Evolutionary conservation across 2,329 filamentous ascomycete genomes (phyloP).

Genomic region (Venturia asperata): DNA sequence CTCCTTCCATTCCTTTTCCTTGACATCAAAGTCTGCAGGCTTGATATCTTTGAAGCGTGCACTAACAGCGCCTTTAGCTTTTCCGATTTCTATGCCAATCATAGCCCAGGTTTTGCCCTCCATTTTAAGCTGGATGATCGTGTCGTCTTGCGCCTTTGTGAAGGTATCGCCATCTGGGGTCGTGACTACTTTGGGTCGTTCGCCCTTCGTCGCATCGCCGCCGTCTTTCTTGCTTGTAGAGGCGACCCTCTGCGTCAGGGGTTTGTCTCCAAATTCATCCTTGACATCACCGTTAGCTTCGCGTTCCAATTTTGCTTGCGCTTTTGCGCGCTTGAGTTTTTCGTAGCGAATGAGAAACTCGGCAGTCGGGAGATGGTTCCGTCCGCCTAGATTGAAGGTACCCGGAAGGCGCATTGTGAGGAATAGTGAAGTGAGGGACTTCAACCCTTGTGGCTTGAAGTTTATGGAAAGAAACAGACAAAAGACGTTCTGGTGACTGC

Average conservation of each 20-base stretch:
- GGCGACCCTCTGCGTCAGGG: not conserved
- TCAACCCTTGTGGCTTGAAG: not conserved
- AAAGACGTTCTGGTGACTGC: not conserved
- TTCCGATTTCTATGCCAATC: slow-evolving; percentile 29
- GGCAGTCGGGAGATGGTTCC: slow-evolving; percentile 7
- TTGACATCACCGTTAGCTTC: not conserved
- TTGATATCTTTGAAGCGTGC: slow-evolving; percentile 34
- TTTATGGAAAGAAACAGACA: not conserved
- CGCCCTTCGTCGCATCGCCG: not conserved
- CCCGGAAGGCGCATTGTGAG: slow-evolving; percentile 17
- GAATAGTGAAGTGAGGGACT: not conserved
- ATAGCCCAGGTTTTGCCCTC: slow-evolving; percentile 28
- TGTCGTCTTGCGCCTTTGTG: slow-evolving; percentile 36
- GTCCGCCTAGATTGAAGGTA: slow-evolving; percentile 13
- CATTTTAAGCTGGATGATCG: slow-evolving; percentile 33
- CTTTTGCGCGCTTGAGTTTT: slow-evolving; percentile 12
- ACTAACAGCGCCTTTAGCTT: slow-evolving; percentile 23
- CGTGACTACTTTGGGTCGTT: not conserved
- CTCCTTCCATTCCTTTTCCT: slow-evolving; percentile 22
- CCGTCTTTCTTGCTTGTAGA: slow-evolving; percentile 1
- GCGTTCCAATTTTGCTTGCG: not conserved
- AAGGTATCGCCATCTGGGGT: slow-evolving; percentile 23
- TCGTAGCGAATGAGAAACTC: slow-evolving; percentile 8
- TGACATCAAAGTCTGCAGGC: slow-evolving; percentile 23
- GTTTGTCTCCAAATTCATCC: slow-evolving; percentile 3